Conservation (phyloP, 345 rosid genomes). For the Nephelium lappaceum region DNA sequence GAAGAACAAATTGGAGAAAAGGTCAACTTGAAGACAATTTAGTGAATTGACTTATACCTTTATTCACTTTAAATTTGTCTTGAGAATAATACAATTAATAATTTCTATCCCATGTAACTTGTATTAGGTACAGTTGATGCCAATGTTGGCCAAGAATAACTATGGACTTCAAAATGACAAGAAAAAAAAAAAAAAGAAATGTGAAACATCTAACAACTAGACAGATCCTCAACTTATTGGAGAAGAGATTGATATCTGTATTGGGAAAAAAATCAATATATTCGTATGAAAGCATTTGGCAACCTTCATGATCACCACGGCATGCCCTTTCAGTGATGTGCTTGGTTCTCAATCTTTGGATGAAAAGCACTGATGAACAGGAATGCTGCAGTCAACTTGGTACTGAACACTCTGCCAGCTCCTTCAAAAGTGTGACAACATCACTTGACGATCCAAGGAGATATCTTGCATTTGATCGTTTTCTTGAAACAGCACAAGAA, state of each 20-base stretch:
- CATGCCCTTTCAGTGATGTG: background rate
- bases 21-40: background rate
- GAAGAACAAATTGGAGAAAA: background rate
- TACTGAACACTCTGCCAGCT: conserved; percentile 28
- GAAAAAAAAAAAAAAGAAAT: background rate
- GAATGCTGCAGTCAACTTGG: conserved; percentile 18
- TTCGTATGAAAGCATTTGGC: background rate
- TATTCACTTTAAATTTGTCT: conserved; percentile 1
- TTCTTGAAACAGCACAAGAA: conserved; percentile 56
- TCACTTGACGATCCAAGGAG: conserved; percentile 45
- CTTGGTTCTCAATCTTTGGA: background rate
- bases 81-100: background rate
- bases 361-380: background rate
- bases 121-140: background rate
- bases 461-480: conserved; percentile 55
- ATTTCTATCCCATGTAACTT: background rate
- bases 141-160: background rate
- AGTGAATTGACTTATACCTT: background rate
- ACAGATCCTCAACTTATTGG: background rate
- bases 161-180: background rate
- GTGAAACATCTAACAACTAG: background rate
- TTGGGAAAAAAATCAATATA: background rate
- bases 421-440: conserved; percentile 43
- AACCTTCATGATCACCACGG: background rate
- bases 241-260: background rate